phyloP scores from a whole-genome alignment of 1,139 yeast species.

The Blastobotrys proliferans region DNA sequence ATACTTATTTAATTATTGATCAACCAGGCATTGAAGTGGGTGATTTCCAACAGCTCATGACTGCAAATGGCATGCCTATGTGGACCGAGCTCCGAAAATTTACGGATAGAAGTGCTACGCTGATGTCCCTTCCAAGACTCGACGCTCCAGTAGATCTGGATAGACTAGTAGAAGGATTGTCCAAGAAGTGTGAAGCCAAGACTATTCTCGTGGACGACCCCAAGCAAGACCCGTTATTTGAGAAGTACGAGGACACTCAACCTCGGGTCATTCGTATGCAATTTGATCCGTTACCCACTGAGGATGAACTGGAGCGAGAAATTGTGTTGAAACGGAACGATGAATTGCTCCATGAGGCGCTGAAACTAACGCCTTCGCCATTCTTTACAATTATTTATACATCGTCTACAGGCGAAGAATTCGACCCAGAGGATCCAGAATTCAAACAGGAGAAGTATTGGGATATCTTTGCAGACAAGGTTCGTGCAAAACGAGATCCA shows the following conservation, averaged over 20 bases:
- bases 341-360: conserved; percentile 38
- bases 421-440: conserved; percentile 15
- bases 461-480: conserved; percentile 29
- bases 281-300: conserved; percentile 47
- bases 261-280: conserved; percentile 57
- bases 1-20: conserved; percentile 63
- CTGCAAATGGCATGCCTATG: conserved; percentile 31
- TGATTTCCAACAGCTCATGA: conserved; percentile 49
- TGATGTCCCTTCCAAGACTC: conserved; percentile 57
- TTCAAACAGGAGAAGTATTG: conserved; percentile 16
- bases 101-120: conserved; percentile 57
- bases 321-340: conserved; percentile 45
- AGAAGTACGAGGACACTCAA: conserved; percentile 52
- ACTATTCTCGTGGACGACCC: conserved; percentile 32
- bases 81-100: conserved; percentile 57
- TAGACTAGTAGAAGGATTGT: conserved; percentile 42
- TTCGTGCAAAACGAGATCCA: conserved; percentile 27
- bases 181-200: conserved; percentile 48
- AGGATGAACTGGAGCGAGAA: conserved; percentile 30
- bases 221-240: conserved; percentile 40
- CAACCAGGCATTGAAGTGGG: conserved; percentile 61
- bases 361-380: conserved; percentile 31
- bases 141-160: conserved; percentile 45
- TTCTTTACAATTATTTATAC: conserved; percentile 29
- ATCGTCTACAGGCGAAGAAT: conserved; percentile 24